Evolutionary conservation across 345 rosid species (phyloP).

Genomic region (Citrus inodora): DNA sequence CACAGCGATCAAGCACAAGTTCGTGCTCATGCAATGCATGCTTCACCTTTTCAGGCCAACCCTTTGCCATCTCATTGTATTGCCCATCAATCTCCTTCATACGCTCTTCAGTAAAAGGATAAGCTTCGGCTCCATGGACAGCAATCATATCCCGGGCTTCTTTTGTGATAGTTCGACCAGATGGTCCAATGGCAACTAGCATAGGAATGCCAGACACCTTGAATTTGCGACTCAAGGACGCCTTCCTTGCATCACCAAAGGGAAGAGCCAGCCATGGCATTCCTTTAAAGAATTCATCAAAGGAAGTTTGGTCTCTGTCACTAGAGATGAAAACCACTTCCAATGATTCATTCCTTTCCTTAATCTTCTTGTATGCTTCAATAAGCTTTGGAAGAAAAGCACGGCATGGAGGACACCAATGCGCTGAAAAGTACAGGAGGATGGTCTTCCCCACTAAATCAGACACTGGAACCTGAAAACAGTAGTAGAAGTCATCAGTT

Average conservation of each 20-base stretch:
- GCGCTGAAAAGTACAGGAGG: conserved; percentile 71
- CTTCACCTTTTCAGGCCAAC: conserved; percentile 70
- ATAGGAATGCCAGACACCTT: conserved; percentile 55
- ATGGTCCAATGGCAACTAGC: conserved; percentile 49
- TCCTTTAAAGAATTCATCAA: conserved; percentile 42
- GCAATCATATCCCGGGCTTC: conserved; percentile 41
- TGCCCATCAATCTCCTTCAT: conserved; percentile 41
- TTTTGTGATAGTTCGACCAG: conserved; percentile 42
- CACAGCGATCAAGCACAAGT: conserved; percentile 41
- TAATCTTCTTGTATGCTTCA: conserved; percentile 55
- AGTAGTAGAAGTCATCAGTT: neutral
- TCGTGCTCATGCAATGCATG: conserved; percentile 64
- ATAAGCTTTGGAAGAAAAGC: conserved; percentile 61
- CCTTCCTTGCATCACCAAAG: conserved; percentile 54
- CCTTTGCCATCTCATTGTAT: conserved; percentile 54
- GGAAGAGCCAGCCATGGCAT: conserved; percentile 84
- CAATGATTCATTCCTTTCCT: conserved; percentile 42
- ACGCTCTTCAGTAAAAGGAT: conserved; percentile 62
- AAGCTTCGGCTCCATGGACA: conserved; percentile 51
- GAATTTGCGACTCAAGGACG: conserved; percentile 39
- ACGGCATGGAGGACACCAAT: conserved; percentile 64
- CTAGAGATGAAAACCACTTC: conserved; percentile 66
- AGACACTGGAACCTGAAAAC: conserved; percentile 45
- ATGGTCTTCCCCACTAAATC: conserved; percentile 63
- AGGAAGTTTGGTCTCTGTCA: conserved; percentile 51